Evolutionary conservation across 1,284 basidiomycete species (phyloP).

Genomic region (Butyriboletus appendiculatus): DNA sequence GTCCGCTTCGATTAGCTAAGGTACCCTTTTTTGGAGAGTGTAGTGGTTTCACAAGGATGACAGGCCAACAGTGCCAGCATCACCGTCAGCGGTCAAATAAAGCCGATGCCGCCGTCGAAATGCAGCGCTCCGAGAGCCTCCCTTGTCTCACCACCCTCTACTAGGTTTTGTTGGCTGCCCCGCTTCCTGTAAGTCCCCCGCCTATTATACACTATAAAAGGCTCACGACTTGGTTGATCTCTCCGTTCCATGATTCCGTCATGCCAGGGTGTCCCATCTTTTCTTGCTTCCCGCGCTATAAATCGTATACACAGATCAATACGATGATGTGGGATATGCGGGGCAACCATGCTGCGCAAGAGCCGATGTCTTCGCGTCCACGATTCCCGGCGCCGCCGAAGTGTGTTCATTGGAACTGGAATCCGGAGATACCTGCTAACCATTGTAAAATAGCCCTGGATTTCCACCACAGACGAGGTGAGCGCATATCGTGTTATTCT

Average conservation of each 20-base stretch:
- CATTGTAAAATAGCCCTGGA: constrained; percentile 8
- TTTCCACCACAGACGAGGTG: constrained; percentile 20
- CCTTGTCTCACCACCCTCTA: constrained; percentile 19
- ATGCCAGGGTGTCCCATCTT: constrained; percentile 35
- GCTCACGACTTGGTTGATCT: not conserved
- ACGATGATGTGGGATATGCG: constrained; percentile 32
- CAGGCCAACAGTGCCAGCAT: constrained; percentile 11
- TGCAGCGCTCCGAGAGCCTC: constrained; percentile 19
- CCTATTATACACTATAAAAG: constrained; percentile 29
- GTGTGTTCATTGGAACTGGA: constrained; percentile 17
- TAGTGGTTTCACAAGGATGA: constrained; percentile 12
- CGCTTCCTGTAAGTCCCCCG: constrained; percentile 20
- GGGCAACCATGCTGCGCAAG: constrained; percentile 16
- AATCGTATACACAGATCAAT: constrained; percentile 35
- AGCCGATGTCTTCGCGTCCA: constrained; percentile 15
- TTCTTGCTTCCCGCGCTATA: constrained; percentile 36
- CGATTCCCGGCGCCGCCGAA: constrained; percentile 13
- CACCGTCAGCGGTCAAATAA: constrained; percentile 32
- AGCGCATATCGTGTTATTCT: not conserved
- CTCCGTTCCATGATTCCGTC: constrained; percentile 10
- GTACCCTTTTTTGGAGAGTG: constrained; percentile 17
- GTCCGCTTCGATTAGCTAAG: constrained; percentile 21
- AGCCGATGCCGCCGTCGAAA: constrained; percentile 27
- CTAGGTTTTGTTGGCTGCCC: constrained; percentile 26
- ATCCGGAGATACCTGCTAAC: constrained; percentile 1